Percentiles rank a stretch among this genome's conserved stretches.
These are phyloP conservation scores for Leccinum solheimii DNA, from an alignment of 1,284 basidiomycete genomes.

Conservation along the genomic window DNA sequence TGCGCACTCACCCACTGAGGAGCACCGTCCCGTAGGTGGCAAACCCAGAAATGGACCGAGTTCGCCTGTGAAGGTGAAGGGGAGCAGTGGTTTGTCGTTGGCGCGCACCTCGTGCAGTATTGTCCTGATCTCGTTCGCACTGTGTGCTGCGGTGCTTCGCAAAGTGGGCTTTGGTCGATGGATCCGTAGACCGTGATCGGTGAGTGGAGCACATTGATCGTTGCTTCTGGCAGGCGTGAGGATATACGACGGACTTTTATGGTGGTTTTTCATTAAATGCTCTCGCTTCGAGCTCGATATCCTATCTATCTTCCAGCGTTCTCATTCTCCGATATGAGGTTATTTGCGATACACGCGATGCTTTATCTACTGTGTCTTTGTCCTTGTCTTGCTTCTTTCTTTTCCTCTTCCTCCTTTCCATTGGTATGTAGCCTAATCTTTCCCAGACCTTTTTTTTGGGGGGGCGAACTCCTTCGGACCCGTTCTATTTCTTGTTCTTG, in stretches of 20 bases:
- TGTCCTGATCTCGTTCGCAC: constrained; percentile 31
- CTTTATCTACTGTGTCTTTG: neutral
- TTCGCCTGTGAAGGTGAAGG: constrained; percentile 10
- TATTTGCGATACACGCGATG: neutral
- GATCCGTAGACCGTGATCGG: constrained; percentile 23
- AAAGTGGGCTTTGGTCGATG: constrained; percentile 29
- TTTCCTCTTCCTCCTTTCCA: neutral
- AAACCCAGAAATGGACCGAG: neutral
- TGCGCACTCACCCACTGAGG: neutral
- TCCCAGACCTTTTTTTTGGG: neutral
- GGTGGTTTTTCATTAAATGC: neutral
- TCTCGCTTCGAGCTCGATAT: constrained; percentile 2
- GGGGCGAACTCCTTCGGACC: neutral
- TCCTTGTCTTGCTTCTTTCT: neutral
- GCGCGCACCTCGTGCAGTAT: constrained; percentile 25
- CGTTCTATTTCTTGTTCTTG: neutral
- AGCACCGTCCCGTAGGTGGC: neutral
- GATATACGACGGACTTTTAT: neutral
- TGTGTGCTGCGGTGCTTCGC: constrained; percentile 30
- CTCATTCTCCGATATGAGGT: neutral
- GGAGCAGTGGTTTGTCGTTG: constrained; percentile 1
- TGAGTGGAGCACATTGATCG: constrained; percentile 3
- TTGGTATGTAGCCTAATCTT: neutral
- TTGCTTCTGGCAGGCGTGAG: neutral
- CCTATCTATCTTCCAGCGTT: neutral